Evolutionary conservation across 169 alveolate species (phyloP), one percentile per base, ranked within the genome.

Genomic region (Cryptosporidium felis): DNA sequence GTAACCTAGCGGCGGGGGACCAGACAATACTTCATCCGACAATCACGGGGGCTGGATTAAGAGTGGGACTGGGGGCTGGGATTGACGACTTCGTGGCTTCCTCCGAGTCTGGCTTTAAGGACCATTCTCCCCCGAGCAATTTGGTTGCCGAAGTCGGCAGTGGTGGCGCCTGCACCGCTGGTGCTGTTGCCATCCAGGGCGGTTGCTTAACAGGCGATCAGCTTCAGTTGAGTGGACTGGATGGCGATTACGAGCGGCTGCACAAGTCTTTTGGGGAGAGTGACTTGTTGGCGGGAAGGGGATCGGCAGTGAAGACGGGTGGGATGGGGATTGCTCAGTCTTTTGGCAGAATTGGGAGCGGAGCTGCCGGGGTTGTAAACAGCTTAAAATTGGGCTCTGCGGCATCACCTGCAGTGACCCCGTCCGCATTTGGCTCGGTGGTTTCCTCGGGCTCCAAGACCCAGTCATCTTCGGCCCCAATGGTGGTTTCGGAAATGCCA

Each of bases 391-490:
- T n/a, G n/a, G 42, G 12, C 21, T 18, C 32, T 2, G 1, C 2
- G n/a, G 12, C 30, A 21, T n/a, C 79, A 6, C 34, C 34, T 47
- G 38, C 28, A 16, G 34, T 38, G 0, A 36, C 58, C 6, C 49
- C 32, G 4, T 40, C 61, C 1, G 16, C 23, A 21, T 38, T 38
- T 5, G 23, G 34, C 2, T 9, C 49, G 1, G 16, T 46, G 21
- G 45, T 62, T 34, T 65, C 81, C 5, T 47, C 81, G 32, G n/a
- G 62, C 49, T 65, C 61, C 0, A 34, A 21, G 1, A 4, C 63
- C 10, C 45, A 61, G 1, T 46, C 81, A 34, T 42, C 51, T 46
- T 65, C 81, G 0, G 49, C 81, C 9, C 63, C 81, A 1, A 65
- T 65, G 47, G 23, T 65, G 30, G 38, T 65, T 40, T 47, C 63